Evolutionary conservation across 371 early-diverging fungal genomes (phyloP).

Genomic region (Smittium culicis): DNA sequence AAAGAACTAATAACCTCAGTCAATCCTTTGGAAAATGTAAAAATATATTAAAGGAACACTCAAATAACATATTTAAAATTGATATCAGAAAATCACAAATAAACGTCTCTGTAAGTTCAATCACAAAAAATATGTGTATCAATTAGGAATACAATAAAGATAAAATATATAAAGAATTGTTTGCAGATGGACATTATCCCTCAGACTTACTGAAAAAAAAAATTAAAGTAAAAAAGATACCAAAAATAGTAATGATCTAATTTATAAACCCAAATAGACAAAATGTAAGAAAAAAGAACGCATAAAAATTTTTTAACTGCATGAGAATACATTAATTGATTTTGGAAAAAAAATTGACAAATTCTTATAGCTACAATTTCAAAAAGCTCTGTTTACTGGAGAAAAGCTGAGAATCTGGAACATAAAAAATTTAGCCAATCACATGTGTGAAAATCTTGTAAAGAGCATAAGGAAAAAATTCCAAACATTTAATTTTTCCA

Average conservation of each 20-base stretch:
- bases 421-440: too few relatives aligned
- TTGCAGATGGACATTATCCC: neutral
- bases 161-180: neutral
- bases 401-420: neutral
- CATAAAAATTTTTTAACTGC: neutral
- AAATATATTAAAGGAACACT: neutral
- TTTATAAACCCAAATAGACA: neutral
- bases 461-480: too few relatives aligned
- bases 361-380: neutral
- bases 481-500: too few relatives aligned
- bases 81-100: neutral
- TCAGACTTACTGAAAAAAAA: neutral
- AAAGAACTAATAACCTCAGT: neutral
- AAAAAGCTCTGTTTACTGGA: neutral
- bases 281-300: neutral
- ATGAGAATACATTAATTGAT: neutral
- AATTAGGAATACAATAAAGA: neutral
- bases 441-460: too few relatives aligned
- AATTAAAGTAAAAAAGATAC: neutral
- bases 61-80: neutral
- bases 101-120: neutral
- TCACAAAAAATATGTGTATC: neutral
- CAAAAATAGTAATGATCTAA: neutral
- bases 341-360: neutral
- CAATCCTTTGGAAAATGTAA: neutral